Percentiles rank a stretch among this genome's conserved stretches.
These are phyloP conservation scores for Aureobasidium sp. DNA, from an alignment of 2,329 filamentous ascomycete species.

Conservation along the genomic window DNA sequence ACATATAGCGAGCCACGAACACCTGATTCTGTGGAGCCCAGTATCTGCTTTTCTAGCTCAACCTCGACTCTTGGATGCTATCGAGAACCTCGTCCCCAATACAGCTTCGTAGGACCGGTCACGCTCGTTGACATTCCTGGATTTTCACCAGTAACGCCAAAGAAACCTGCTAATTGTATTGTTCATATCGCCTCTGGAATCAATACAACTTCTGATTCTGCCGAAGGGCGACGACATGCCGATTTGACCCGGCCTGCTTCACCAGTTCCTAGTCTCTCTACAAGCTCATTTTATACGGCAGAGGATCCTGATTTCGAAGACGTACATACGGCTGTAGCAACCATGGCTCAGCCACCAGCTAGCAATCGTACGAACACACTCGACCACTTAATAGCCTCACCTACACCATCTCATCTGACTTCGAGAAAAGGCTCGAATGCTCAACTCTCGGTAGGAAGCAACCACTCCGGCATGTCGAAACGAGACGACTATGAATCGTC, in stretches of 20 bases:
- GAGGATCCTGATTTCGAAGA: background rate
- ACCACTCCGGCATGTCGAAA: conserved; percentile 40
- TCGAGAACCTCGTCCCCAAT: background rate
- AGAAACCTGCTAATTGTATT: too few species aligned
- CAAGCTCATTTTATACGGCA: conserved; percentile 10
- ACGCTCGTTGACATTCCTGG: conserved; percentile 4
- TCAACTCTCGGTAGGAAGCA: conserved; percentile 37
- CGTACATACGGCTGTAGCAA: background rate
- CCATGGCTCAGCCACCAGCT: background rate
- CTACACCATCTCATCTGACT: conserved; percentile 37
- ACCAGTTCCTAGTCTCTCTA: background rate
- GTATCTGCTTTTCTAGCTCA: conserved; percentile 1
- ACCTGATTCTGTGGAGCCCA: background rate
- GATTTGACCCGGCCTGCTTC: background rate
- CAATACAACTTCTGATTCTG: background rate
- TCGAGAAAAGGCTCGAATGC: conserved; percentile 30
- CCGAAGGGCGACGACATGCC: background rate
- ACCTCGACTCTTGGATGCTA: background rate
- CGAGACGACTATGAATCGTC: conserved; percentile 37
- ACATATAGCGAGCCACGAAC: background rate
- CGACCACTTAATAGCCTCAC: conserved; percentile 40
- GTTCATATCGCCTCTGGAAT: background rate
- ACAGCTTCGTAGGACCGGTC: background rate
- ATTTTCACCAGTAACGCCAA: background rate
- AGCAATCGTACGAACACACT: conserved; percentile 38